Evolutionary conservation across 2,329 filamentous ascomycete genomes (phyloP), one percentile per base, ranked within the genome.

Genomic region (Aspergillus pseudoglaucus): DNA sequence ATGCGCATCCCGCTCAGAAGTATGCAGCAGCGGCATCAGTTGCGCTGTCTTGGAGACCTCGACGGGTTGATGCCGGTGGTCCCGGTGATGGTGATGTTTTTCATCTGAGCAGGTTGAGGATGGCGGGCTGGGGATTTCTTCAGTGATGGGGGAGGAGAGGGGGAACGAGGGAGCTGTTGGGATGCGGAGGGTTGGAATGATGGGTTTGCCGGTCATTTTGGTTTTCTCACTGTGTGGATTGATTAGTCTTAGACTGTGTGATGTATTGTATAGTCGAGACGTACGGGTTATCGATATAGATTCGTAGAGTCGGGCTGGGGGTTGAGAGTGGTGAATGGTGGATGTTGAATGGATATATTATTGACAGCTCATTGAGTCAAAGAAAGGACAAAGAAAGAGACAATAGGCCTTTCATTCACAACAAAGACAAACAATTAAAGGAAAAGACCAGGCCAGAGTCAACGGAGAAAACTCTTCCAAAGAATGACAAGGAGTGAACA

Each of bases 131-230:
- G 61, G 50, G 32, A 70, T 57, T 48, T 73, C 70, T 45, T 72
- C 70, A 17, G 53, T 65, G 48, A 73, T 73, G 1, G 70, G 70
- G 9, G 70, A 73, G 1, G 69, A 71, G 15, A 73, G 54, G 10
- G 70, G 70, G 42, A 73, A 72, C 15, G 55, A 65, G 17, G 67
- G 68, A 14, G 62, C 50, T 22, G 54, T 35, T 6, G 59, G 65
- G 8, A 63, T 65, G 33, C 55, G 62, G 7, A 41, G 39, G 53
- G 33, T 51, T 52, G 42, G 52, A 10, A 30, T 30, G 9, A 30
- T 30, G 60, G 30, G 48, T 48, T 17, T 44, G 35, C 62, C 64
- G 62, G 42, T 48, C 56, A 46, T 40, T 20, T 5, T 43, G 18
- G 6, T 3, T 14, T 6, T n/a, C 2, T 30, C 23, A 40, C 38